Evolutionary conservation across 2,329 filamentous ascomycete genomes (phyloP), one percentile per base, ranked within the genome.

Genomic region (Xylariales sp.): DNA sequence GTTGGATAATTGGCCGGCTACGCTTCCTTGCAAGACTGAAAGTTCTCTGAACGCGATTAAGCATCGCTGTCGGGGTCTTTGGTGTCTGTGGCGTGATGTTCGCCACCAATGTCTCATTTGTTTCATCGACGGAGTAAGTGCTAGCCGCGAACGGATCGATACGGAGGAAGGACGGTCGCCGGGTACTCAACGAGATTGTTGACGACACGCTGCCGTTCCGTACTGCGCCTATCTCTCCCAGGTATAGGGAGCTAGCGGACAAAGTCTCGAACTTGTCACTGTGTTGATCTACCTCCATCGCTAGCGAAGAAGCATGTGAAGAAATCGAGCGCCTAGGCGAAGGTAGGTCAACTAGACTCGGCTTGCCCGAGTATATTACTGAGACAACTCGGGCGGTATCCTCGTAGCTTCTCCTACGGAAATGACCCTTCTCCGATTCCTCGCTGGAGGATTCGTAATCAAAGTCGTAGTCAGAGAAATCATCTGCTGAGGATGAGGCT

Each of bases 401-500:
- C 54, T 78, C 70, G 46, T 71, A 69, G 50, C 67, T 72, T 38
- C 49, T 55, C 29, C 66, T 59, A 41, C 63, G 52, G 6, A 39
- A 6, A 5, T 45, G 41, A 3, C 45, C 49, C 21, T 51, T 35
- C 31, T 53, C 47, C 6, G 49, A 50, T 36, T 57, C 49, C 35
- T 65, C 66, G 42, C 56, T 66, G 15, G 61, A 62, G 33, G 67
- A 72, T 43, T 76, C 65, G 43, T 62, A 63, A 45, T 76, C 65
- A 43, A 63, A 63, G 35, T 72, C 70, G 50, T 70, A 70, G 50
- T 78, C 73, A 39, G 75, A 80, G 44, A 73, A 73, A 56, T 78
- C 71, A 56, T 78, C 78, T 31, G 74, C 72, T 14, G 74, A 76
- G 2, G 78, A 78, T 2, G 78, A 82, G 20, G 70, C 76, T 53